Conservation (phyloP, 441 rosid species). For the Jatropha multifida region DNA sequence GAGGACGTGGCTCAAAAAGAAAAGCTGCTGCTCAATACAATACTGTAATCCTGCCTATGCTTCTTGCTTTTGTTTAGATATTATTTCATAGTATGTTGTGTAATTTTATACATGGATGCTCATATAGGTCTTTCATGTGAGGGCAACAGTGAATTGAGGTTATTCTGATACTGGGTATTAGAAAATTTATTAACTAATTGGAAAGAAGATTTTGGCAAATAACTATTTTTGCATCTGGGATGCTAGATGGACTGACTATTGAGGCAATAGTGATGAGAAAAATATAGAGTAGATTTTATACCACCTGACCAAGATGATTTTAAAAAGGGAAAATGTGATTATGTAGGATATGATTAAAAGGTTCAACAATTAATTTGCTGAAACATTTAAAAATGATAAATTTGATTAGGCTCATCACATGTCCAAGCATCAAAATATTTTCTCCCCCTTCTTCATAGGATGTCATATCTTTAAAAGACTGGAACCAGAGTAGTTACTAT, state of each 20-base stretch:
- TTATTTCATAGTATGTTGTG: not conserved
- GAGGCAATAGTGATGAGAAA: not conserved
- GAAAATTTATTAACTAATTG: not conserved
- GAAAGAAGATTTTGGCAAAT: not conserved
- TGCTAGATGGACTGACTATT: not conserved
- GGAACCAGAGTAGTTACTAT: not conserved
- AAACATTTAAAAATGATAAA: not conserved
- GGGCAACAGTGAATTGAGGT: not conserved
- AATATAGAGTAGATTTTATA: not conserved
- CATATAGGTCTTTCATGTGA: not conserved
- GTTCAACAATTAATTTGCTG: not conserved
- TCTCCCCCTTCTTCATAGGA: too few relatives aligned
- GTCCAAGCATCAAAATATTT: not conserved
- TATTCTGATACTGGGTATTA: not conserved
- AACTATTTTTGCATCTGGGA: not conserved
- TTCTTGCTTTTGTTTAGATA: not conserved
- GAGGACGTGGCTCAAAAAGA: slow-evolving; percentile 73
- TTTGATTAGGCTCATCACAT: not conserved
- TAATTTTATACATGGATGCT: not conserved
- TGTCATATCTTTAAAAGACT: too few relatives aligned
- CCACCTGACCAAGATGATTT: not conserved
- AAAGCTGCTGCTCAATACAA: slow-evolving; percentile 61
- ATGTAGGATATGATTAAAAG: slow-evolving; percentile 4
- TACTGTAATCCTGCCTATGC: slow-evolving; percentile 42
- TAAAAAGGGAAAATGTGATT: not conserved